Evolutionary conservation across 108 stramenopile genomes (phyloP), one percentile per base, ranked within the genome.

Genomic region (Seminavis robusta): DNA sequence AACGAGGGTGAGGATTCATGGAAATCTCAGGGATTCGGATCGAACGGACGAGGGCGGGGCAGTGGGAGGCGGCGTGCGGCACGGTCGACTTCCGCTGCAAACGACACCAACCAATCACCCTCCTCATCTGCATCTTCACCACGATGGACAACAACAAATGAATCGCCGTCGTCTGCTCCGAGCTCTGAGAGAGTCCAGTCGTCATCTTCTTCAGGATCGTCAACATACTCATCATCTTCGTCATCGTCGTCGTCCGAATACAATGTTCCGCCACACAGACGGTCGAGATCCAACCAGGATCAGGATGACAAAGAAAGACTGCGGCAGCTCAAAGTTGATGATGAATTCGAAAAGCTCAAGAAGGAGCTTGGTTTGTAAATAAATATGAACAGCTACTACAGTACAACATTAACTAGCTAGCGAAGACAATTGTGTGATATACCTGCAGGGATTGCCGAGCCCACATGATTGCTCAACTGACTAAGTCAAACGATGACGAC

Each of bases 291-390:
- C 30, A 48, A 52, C 15, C 67, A 63, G 15, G 65, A 50, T 21
- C 61, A 78, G 47, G 71, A 79, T 6, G 86, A 85, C 30, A 88
- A 79, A 53, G 60, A 72, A 54, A 46, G 86, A 53, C 54, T 89
- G 21, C 69, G 88, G 51, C 83, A 93, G 41, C 50, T 88, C 45
- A 78, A 86, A 44, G 88, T 93, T 2, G 92, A 93, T 45, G 92
- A 93, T 33, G 92, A 93, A 51, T 85, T 93, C 70, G 88, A 89
- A 34, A 85, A 79, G 47, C 71, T 93, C 28, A 93, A 89, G 52
- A 69, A 69, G 48, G 91, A 92, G 23, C 71, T 92, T 47, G 91
- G 91, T 2, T 52, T 92, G 63, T 86, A 73, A 54, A 23, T 17
- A 13, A 67, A 59, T 19, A 31, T 3, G 5, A 56, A 27, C n/a